A percentile compares a stretch with the other conserved stretches of the same genome.
phyloP scores from a whole-genome alignment of 805 yeast genomes.

The Kluyveromyces wickerhamii region DNA sequence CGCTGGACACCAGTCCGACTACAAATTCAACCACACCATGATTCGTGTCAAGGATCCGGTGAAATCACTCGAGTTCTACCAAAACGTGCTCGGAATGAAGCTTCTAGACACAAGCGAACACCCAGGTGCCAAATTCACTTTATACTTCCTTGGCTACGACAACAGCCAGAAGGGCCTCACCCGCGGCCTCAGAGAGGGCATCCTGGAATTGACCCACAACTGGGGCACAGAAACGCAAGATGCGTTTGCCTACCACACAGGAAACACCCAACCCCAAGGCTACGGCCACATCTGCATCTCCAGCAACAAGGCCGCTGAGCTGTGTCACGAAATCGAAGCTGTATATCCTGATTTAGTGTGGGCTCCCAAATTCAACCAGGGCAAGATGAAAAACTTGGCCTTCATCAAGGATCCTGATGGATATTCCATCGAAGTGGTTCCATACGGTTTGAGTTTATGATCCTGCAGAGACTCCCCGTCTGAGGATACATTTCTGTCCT shows the following conservation, averaged over 20 bases:
- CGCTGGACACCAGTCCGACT: slow-evolving; percentile 15
- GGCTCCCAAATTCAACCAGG: slow-evolving; percentile 49
- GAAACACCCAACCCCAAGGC: slow-evolving; percentile 73
- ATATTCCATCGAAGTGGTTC: slow-evolving; percentile 70
- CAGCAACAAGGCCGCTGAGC: slow-evolving; percentile 44
- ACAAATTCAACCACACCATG: slow-evolving; percentile 79
- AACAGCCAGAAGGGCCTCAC: slow-evolving; percentile 34
- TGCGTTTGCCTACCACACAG: slow-evolving; percentile 71
- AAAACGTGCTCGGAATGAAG: slow-evolving; percentile 73
- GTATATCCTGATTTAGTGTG: slow-evolving; percentile 49
- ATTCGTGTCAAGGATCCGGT: slow-evolving; percentile 82
- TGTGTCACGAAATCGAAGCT: slow-evolving; percentile 41
- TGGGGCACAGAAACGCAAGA: slow-evolving; percentile 88
- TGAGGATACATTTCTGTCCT: no score
- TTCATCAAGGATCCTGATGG: slow-evolving; percentile 86
- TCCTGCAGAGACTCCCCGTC: no score
- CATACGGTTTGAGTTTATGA: slow-evolving; percentile 29
- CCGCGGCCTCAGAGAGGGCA: slow-evolving; percentile 47
- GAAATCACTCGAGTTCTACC: slow-evolving; percentile 70
- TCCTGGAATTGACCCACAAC: slow-evolving; percentile 88
- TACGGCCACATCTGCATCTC: slow-evolving; percentile 81
- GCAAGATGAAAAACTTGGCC: slow-evolving; percentile 53
- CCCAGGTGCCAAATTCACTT: slow-evolving; percentile 68
- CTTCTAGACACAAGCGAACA: slow-evolving; percentile 48
- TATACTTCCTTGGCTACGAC: slow-evolving; percentile 78